Conservation (phyloP, 169 alveolate genomes). For the Cryptosporidium canis region DNA sequence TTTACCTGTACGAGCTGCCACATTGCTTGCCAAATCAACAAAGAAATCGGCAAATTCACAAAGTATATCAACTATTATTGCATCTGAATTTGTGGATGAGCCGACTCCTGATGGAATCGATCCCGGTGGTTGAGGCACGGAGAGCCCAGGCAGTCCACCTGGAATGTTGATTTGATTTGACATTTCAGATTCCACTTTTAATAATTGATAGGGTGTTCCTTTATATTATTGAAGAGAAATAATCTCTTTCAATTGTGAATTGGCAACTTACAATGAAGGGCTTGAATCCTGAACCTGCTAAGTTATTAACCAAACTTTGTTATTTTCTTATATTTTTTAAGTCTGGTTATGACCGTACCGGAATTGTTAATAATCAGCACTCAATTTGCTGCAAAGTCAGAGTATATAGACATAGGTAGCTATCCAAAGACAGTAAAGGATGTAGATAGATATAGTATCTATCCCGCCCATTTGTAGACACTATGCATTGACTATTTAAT, state of each 20-base stretch:
- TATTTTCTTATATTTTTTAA: slow-evolving; percentile 21
- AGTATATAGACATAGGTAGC: slow-evolving; percentile 73
- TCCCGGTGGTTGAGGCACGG: slow-evolving; percentile 70
- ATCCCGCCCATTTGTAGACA: slow-evolving; percentile 67
- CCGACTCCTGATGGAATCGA: slow-evolving; percentile 55
- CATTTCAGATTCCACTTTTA: slow-evolving; percentile 20
- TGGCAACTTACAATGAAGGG: slow-evolving; percentile 19
- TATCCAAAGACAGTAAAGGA: slow-evolving; percentile 72
- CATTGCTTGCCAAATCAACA: slow-evolving; percentile 70
- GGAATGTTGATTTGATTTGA: slow-evolving; percentile 61
- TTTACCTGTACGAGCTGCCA: slow-evolving; percentile 72
- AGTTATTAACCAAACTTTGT: slow-evolving; percentile 30
- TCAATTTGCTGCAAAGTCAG: slow-evolving; percentile 46
- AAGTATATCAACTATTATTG: slow-evolving; percentile 67
- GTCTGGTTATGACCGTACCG: slow-evolving; percentile 72
- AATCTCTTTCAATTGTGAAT: background rate
- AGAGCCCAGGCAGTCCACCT: slow-evolving; percentile 67
- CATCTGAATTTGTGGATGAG: slow-evolving; percentile 52
- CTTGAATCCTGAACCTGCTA: slow-evolving; percentile 11
- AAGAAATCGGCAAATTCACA: slow-evolving; percentile 72
- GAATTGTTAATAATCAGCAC: slow-evolving; percentile 36
- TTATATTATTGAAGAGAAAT: background rate
- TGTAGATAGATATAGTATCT: slow-evolving; percentile 66
- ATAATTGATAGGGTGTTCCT: background rate
- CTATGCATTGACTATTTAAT: slow-evolving; percentile 29